Conservation (phyloP, 306 rosid genomes). For the Acacia acuminata region DNA sequence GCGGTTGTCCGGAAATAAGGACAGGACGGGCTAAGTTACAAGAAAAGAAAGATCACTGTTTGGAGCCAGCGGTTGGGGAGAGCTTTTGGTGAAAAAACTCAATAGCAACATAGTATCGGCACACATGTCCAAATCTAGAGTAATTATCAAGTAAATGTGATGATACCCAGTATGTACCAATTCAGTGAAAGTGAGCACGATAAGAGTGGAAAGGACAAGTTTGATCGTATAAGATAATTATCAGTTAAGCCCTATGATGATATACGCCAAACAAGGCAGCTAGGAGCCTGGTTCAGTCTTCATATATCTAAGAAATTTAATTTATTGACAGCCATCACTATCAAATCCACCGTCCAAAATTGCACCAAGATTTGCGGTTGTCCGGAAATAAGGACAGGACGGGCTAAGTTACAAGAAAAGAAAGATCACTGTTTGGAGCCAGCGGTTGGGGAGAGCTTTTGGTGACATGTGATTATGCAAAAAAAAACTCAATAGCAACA, state of each 20-base stretch:
- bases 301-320: neutral
- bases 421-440: neutral
- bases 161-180: too few relatives aligned
- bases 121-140: too few relatives aligned
- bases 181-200: neutral
- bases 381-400: neutral
- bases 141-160: too few relatives aligned
- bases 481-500: too few relatives aligned
- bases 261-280: neutral
- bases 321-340: neutral
- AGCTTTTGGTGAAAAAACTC: too few relatives aligned
- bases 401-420: conserved; percentile 6
- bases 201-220: neutral
- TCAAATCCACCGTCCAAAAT: conserved; percentile 25
- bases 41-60: neutral
- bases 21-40: neutral
- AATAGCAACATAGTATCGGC: too few relatives aligned
- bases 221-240: neutral
- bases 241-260: neutral
- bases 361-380: neutral
- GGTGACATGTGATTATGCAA: too few relatives aligned
- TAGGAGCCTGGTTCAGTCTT: neutral
- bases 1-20: neutral
- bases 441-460: too few relatives aligned
- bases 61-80: too few relatives aligned